Evolutionary conservation across 805 yeast genomes (phyloP), one percentile per base, ranked within the genome.

Genomic region (Saccharomycopsis microspora): DNA sequence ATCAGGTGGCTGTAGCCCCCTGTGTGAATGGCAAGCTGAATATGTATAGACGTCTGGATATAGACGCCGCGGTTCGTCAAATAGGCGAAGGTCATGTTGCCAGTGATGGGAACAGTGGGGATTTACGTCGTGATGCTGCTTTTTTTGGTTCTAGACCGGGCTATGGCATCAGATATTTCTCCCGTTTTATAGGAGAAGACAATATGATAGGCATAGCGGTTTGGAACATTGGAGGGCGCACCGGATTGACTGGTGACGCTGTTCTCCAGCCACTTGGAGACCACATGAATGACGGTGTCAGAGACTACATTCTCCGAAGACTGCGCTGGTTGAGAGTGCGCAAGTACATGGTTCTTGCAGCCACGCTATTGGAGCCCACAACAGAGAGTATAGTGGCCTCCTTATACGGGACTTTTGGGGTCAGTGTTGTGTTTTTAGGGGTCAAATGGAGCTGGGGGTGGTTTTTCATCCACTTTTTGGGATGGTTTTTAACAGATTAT

Each of bases 11-110:
- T 4, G 63, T 85, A 34, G 95, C 95, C 0, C 94, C 96, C 0
- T 87, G 96, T 63, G 93, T 87, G 40, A 87, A 84, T 68, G 96
- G 96, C 6, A 87, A 88, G 59, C 83, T 93, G 5, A 87, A 87
- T 58, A 55, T 87, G 45, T 88, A 84, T 61, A 68, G 89, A 27
- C 69, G 77, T 41, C 75, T 85, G 0, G 83, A 75, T 46, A 64
- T 86, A 30, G 86, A 82, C 60, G 49, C 47, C 9, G 75, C 85
- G 0, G 85, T 81, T 27, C 59, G 65, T 11, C 58, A 55, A 42
- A 67, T 70, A 39, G 66, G 72, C 1, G 54, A 60, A 27, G 58
- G 64, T 42, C 71, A 69, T 3, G n/a, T 8, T 8, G 8, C 36
- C 1, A 9, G 10, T 8, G 8, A 8, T 8, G 8, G 10, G 36